Conservation (phyloP, 2,329 filamentous ascomycete genomes). For the Chrysoporthe deuterocubensis region DNA sequence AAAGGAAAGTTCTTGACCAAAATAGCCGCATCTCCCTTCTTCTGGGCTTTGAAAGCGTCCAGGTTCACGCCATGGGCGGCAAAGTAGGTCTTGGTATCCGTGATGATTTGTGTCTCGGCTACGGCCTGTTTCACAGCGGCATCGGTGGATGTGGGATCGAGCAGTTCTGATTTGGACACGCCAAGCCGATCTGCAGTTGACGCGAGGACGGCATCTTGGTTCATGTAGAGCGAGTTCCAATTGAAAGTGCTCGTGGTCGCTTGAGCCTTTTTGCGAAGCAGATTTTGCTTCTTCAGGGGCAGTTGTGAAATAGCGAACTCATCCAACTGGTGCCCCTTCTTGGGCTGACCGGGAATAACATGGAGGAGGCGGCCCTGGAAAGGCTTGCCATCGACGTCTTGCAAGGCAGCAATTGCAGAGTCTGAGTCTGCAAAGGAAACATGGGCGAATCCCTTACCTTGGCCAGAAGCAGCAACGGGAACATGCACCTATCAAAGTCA, state of each 20-base stretch:
- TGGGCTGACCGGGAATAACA: conserved; percentile 81
- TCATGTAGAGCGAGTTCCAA: conserved; percentile 99
- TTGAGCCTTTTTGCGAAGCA: conserved; percentile 83
- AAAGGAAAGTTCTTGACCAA: conserved; percentile 95
- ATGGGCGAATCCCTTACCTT: conserved; percentile 89
- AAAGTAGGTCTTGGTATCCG: conserved; percentile 95
- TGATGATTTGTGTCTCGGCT: conserved; percentile 93
- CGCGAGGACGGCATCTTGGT: conserved; percentile 89
- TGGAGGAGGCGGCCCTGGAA: conserved; percentile 94
- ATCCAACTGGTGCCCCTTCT: conserved; percentile 80
- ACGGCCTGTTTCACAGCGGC: conserved; percentile 96
- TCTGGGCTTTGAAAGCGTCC: conserved; percentile 83
- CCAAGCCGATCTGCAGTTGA: conserved; percentile 86
- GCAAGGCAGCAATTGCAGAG: conserved; percentile 78
- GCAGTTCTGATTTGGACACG: conserved; percentile 85
- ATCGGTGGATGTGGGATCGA: conserved; percentile 95
- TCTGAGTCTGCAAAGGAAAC: conserved; percentile 76
- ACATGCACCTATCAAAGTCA: conserved; percentile 77
- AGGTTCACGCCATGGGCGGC: conserved; percentile 85
- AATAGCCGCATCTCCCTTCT: conserved; percentile 84
- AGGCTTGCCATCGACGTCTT: conserved; percentile 77
- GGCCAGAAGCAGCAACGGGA: conserved; percentile 72
- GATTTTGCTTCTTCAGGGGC: conserved; percentile 90
- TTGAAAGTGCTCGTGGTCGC: conserved; percentile 82
- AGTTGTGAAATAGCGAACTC: conserved; percentile 90